Base-by-base conservation (phyloP, 2,329 filamentous ascomycete species). In the Clarireedia monteithiana region DNA sequence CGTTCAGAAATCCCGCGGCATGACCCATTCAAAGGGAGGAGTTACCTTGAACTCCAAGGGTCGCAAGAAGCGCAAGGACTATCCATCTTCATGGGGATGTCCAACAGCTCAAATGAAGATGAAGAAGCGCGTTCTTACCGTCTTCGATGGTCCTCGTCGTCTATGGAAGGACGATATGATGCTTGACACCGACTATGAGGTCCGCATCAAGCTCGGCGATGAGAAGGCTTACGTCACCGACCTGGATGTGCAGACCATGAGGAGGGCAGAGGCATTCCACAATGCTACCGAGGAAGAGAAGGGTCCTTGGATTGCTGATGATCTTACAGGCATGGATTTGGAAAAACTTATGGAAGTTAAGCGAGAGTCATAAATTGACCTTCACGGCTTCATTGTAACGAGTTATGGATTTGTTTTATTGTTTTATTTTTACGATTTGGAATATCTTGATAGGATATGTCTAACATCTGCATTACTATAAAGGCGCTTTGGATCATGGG, bases 101-200 rank as follows among this genome's bases (percentile, higher is more conserved):
- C 83, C 91, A 60, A 85, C 88, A 67, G 88, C 89, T 66, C 91
- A 94, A 76, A 96, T 97, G 89, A 95, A 88, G 69, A 95, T 95
- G 83, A 96, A 95, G 83, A 96, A 96, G 82, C 88, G 94, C 27
- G 90, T 96, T 55, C 79, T 97, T 66, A 90, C 90, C 61, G 89
- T 95, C 20, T 99, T 95, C 67, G 91, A 97, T 68, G 94, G 94
- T 0, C 80, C 80, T 15, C 84, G 91, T 53, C 85, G 92, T 44
- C 79, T 99, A 50, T 94, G 89, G 81, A 97, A 97, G 76, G 94
- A 99, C 69, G 94, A 99, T 73, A 94, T 97, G 90, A 95, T 96
- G 91, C 84, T 99, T 50, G 90, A 91, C 64, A 91, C 88, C 15
- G 91, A 96, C 65, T 91, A 94, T 67, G 94, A 99, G 73, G 90